Evolutionary conservation across 2,329 filamentous ascomycete species (phyloP).

Genomic region (Tolypocladium tropicale): DNA sequence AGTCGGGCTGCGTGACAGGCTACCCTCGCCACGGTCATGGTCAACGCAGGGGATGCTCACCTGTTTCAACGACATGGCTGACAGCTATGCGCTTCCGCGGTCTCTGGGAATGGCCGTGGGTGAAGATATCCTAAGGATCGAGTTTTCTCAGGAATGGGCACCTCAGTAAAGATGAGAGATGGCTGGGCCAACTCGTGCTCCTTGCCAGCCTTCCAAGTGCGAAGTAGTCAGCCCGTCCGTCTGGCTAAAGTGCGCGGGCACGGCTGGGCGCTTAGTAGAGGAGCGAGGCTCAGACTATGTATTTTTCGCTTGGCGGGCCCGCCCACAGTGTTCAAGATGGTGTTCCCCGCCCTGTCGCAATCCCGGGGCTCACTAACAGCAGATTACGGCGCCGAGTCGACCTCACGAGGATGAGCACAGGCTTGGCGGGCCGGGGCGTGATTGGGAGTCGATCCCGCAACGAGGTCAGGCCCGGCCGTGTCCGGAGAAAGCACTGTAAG

Average conservation of each 20-base stretch:
- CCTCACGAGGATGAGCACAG: neutral
- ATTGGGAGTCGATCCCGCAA: slow-evolving; percentile 3
- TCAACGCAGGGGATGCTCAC: slow-evolving; percentile 23
- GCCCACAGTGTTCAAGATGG: neutral
- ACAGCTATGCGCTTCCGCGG: neutral
- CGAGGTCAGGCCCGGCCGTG: neutral
- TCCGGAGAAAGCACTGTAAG: neutral
- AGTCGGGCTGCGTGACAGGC: neutral
- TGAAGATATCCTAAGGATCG: neutral
- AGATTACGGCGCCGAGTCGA: neutral
- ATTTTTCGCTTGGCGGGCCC: neutral
- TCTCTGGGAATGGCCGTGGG: neutral
- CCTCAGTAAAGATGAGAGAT: neutral
- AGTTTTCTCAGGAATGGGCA: neutral
- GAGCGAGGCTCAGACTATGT: neutral
- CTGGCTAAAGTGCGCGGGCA: neutral
- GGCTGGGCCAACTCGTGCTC: neutral
- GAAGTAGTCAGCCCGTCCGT: neutral
- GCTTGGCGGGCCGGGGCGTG: slow-evolving; percentile 2
- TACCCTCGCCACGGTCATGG: neutral
- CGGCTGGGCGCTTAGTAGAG: neutral
- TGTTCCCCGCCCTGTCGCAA: neutral
- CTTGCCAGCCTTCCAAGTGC: neutral
- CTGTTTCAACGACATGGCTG: slow-evolving; percentile 51
- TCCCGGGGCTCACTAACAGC: neutral